These are phyloP conservation scores for Crithidia expoeki DNA, from an alignment of 208 protist species.

Conservation along the genomic window DNA sequence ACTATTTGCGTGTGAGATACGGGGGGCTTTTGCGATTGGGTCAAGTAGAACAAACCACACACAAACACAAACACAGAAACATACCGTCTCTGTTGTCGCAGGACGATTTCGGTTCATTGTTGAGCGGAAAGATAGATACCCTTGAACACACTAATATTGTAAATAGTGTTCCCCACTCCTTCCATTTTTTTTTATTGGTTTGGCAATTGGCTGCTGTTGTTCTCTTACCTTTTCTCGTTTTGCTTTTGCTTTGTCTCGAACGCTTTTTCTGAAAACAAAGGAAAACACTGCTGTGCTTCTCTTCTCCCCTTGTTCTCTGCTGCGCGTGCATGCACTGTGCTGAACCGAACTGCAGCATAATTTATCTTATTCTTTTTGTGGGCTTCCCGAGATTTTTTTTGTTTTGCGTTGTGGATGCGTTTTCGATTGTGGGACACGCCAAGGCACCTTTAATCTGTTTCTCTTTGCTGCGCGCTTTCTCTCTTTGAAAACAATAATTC, in stretches of 20 bases:
- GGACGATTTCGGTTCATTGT: neutral
- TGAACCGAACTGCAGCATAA: neutral
- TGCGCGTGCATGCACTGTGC: neutral
- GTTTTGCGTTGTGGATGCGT: no score
- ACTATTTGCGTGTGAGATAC: no score
- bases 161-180: constrained; percentile 8
- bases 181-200: constrained; percentile 13
- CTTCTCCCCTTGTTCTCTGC: neutral
- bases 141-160: neutral
- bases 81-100: neutral
- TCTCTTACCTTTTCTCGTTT: neutral
- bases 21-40: neutral
- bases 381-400: no score
- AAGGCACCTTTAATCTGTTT: neutral
- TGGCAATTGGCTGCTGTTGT: neutral
- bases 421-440: neutral
- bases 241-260: neutral
- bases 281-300: neutral
- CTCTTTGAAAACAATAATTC: neutral
- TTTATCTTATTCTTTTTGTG: neutral
- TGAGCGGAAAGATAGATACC: neutral
- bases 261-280: neutral
- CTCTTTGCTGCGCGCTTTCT: neutral
- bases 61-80: neutral
- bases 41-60: neutral